Evolutionary conservation across 1,284 basidiomycete species (phyloP).

Genomic region (Tilletia indica): DNA sequence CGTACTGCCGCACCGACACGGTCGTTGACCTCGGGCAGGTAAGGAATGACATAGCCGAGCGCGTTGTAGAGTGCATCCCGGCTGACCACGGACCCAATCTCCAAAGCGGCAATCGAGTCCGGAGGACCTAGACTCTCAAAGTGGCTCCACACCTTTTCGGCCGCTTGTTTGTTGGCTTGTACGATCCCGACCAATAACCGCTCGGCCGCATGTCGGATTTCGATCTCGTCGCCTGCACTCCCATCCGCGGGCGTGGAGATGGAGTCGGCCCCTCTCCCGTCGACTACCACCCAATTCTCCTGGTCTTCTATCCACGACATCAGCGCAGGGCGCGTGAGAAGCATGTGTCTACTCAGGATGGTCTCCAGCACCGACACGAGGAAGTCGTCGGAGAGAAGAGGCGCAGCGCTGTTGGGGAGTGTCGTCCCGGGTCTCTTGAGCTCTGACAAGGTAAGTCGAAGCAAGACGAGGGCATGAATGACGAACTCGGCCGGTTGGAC

Average conservation of each 20-base stretch:
- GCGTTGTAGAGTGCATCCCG: slow-evolving; percentile 53
- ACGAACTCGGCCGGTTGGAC: slow-evolving; percentile 47
- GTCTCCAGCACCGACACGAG: slow-evolving; percentile 42
- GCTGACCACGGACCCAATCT: slow-evolving; percentile 36
- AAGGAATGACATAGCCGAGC: slow-evolving; percentile 39
- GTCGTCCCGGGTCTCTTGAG: slow-evolving; percentile 5
- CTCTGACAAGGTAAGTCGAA: slow-evolving; percentile 20
- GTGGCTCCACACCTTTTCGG: slow-evolving; percentile 17
- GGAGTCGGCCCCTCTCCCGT: slow-evolving; percentile 38
- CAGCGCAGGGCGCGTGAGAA: slow-evolving; percentile 43
- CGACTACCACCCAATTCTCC: slow-evolving; percentile 48
- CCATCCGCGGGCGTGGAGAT: slow-evolving; percentile 17
- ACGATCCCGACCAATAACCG: slow-evolving; percentile 44
- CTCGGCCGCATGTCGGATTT: slow-evolving; percentile 52
- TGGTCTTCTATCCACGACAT: slow-evolving; percentile 46
- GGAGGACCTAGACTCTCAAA: slow-evolving; percentile 30
- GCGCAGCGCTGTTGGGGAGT: neutral
- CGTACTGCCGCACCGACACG: slow-evolving; percentile 38
- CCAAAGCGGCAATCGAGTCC: slow-evolving; percentile 45
- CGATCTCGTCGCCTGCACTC: slow-evolving; percentile 32
- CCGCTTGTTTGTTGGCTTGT: slow-evolving; percentile 33
- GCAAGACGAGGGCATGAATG: slow-evolving; percentile 46
- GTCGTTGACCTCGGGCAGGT: slow-evolving; percentile 30
- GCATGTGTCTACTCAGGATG: slow-evolving; percentile 43
- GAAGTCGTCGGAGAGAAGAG: slow-evolving; percentile 39